These are phyloP conservation scores for Sanghuangporus weigelae DNA, from an alignment of 1,284 basidiomycete genomes.

Conservation along the genomic window DNA sequence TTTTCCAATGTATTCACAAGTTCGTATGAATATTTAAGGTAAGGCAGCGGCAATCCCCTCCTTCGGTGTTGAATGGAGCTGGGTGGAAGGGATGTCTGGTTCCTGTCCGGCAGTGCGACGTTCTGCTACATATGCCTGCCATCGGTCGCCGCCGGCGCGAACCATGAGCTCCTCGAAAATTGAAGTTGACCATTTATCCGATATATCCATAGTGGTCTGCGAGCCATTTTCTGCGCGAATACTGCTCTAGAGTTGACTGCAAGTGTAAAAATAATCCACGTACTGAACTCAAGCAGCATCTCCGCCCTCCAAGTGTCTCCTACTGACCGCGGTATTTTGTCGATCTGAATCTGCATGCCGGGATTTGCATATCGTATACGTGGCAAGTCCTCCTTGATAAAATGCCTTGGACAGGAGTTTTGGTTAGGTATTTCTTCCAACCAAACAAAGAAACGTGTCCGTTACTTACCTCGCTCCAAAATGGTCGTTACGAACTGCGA, in stretches of 20 bases:
- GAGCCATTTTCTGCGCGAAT: constrained; percentile 45
- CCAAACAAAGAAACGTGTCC: neutral
- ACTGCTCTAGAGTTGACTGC: neutral
- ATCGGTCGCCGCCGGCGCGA: constrained; percentile 50
- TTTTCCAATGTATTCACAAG: neutral
- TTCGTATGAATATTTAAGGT: constrained; percentile 30
- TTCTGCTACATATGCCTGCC: constrained; percentile 52
- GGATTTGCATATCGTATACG: constrained; percentile 73
- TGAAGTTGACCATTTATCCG: constrained; percentile 60
- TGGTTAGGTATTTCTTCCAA: neutral
- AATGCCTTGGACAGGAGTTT: constrained; percentile 44
- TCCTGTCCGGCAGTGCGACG: constrained; percentile 41
- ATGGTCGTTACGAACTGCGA: constrained; percentile 62
- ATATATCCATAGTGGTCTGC: constrained; percentile 43
- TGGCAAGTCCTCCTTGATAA: constrained; percentile 68
- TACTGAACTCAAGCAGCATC: constrained; percentile 55
- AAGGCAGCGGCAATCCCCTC: constrained; percentile 47
- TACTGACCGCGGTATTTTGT: constrained; percentile 43
- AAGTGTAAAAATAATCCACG: constrained; percentile 25
- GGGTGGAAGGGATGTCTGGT: constrained; percentile 34
- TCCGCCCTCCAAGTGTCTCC: constrained; percentile 55
- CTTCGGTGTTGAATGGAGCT: constrained; percentile 30
- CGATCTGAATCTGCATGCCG: constrained; percentile 48
- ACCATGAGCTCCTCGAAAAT: constrained; percentile 69
- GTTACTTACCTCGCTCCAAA: constrained; percentile 57